Evolutionary conservation across 345 rosid species (phyloP), one percentile per base, ranked within the genome.

Genomic region (Psidium friedrichsthalianum): DNA sequence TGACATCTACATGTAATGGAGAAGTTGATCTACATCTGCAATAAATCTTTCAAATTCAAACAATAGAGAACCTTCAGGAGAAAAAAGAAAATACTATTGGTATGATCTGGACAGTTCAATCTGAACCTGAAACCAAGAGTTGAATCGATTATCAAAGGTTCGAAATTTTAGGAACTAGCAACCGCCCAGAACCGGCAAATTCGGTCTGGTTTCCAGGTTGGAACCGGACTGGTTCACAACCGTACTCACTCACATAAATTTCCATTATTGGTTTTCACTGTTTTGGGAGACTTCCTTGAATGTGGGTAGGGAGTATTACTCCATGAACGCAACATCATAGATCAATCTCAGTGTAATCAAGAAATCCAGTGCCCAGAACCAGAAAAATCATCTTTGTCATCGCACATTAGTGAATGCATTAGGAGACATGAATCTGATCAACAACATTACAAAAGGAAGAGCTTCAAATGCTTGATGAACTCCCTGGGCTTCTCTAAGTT

Each of bases 401-500:
- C 78, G 36, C 44, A 32, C 44, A 32, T 69, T 32, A 18, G 47
- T 16, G 80, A 40, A 69, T 36, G 80, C 24, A 36, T 69, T 69
- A 18, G 80, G 80, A 69, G 80, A 36, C 47, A 69, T 11, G 80
- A 69, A 69, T 36, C 47, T 69, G 80, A 69, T 69, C 24, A 36
- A 36, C 40, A 18, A 36, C 6, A 18, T 69, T 40, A 69, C 47
- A 49, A 20, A 29, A 91, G 90, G 61, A 91, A 92, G 6, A 82
- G 74, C 74, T 90, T 91, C 87, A 91, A 86, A 56, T 90, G 90
- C 81, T 85, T 90, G 76, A 88, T 56, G 87, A 88, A 90, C 32
- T 90, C 94, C 49, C 80, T 88, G 1, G 92, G 90, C 89, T 90
- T 91, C 88, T 92, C 94, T 24, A 86, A 78, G 80, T 90, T 92